These are phyloP conservation scores for Phlegmacium glaucopus DNA, from an alignment of 768 basidiomycete species.

Conservation along the genomic window DNA sequence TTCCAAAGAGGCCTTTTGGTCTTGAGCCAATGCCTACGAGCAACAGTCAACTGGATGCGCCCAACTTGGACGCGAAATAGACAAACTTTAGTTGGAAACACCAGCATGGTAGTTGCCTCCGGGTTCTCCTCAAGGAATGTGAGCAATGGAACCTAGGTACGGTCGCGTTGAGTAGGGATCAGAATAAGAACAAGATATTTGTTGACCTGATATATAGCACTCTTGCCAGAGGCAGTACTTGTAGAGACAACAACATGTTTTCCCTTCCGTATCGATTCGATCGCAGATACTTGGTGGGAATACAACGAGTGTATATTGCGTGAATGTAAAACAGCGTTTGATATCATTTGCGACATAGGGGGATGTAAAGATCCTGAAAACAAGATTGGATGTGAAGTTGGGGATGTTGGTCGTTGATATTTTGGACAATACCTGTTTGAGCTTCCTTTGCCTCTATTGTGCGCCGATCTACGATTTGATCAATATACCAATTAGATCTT, in stretches of 20 bases:
- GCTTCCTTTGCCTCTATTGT: conserved; percentile 51
- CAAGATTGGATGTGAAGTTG: background rate
- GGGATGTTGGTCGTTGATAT: background rate
- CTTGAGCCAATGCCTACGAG: conserved; percentile 79
- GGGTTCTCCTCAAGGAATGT: conserved; percentile 59
- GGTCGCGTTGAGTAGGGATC: background rate
- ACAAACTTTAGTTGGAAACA: conserved; percentile 84
- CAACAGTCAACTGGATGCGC: background rate
- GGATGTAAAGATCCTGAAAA: conserved; percentile 44
- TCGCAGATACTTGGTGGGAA: conserved; percentile 67
- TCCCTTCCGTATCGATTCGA: conserved; percentile 54
- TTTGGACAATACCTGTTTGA: conserved; percentile 41
- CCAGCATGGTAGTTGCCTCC: conserved; percentile 68
- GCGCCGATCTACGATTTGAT: conserved; percentile 62
- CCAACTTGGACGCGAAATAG: background rate
- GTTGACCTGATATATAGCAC: conserved; percentile 77
- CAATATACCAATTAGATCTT: conserved; percentile 60
- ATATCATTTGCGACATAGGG: conserved; percentile 55
- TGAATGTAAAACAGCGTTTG: conserved; percentile 50
- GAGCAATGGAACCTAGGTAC: conserved; percentile 63
- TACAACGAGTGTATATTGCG: conserved; percentile 67
- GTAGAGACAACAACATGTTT: conserved; percentile 86
- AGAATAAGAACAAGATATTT: background rate
- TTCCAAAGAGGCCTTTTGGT: conserved; percentile 71
- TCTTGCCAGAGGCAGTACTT: conserved; percentile 87